Evolutionary conservation across 192 early-diverging fungal genomes (phyloP), one percentile per base, ranked within the genome.

Genomic region (Coemansia sp.): DNA sequence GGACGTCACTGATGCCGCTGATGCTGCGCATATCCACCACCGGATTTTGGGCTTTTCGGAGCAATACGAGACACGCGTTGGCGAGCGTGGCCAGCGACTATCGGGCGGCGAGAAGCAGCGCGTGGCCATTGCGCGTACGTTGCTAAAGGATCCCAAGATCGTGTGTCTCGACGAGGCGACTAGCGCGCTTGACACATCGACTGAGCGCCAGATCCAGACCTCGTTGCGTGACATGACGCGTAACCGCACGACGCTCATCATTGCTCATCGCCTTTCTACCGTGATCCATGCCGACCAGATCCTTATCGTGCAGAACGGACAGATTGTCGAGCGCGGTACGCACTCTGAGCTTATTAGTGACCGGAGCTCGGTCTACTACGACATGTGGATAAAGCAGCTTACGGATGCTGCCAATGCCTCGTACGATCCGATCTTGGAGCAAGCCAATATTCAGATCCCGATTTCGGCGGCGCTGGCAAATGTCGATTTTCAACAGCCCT

Each of bases 51-150:
- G 84, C 29, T 89, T 97, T 60, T 83, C 91, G 5, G 88, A 93
- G 8, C 86, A 90, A 67, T 95, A 95, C 79, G 87, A 94, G 60
- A 93, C 93, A 9, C 87, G 86, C 36, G 95, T 98, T 5, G 96
- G 96, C 31, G 94, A 98, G 77, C 85, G 95, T 9, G 96, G 96
- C 0, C 89, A 93, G 72, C 85, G 95, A 57, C 83, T 99, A 19
- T 90, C 88, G 53, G 95, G 95, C 58, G 95, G 95, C 19, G 97
- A 98, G 83, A 95, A 96, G 81, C 96, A 98, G 80, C 76, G 95
- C 4, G 88, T 98, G 15, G 90, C 96, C 4, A 84, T 99, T 41
- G 95, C 98, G 8, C 86, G 98, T 53, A 90, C 94, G 32, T 94
- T 99, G 58, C 85, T 99, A 39, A 98, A 98, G 82, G 87, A 95